phyloP scores from a whole-genome alignment of 306 rosid species.

The Clitoria ternatea region DNA sequence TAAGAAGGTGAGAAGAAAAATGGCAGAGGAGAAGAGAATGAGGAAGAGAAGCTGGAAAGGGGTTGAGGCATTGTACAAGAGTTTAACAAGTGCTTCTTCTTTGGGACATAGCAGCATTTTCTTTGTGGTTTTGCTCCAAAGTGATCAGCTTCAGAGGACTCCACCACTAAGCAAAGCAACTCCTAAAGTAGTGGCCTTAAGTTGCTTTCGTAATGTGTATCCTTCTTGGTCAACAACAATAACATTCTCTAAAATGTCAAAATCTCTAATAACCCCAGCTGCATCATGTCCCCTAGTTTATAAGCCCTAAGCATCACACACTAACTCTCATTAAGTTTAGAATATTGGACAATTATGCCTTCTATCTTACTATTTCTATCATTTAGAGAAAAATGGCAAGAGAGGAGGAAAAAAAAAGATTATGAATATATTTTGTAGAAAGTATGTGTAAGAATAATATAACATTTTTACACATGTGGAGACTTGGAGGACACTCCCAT shows the following conservation, averaged over 20 bases:
- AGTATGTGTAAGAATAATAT: no score
- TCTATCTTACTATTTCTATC: constrained; percentile 16
- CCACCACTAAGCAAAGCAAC: constrained; percentile 49
- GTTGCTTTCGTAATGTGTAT: constrained; percentile 40
- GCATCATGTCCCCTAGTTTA: neutral
- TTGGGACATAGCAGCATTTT: constrained; percentile 78
- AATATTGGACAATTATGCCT: constrained; percentile 8
- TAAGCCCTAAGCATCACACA: constrained; percentile 9
- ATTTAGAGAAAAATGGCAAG: no score
- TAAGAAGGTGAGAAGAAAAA: constrained; percentile 55
- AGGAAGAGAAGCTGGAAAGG: constrained; percentile 57
- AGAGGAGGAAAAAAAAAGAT: no score
- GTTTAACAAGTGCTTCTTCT: constrained; percentile 73
- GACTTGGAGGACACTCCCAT: neutral
- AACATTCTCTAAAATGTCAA: constrained; percentile 11
- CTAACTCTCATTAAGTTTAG: neutral
- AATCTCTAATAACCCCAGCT: constrained; percentile 25
- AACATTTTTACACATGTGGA: no score
- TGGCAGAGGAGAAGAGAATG: constrained; percentile 43
- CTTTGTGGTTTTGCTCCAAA: constrained; percentile 38
- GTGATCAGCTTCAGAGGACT: constrained; percentile 30
- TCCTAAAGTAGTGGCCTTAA: constrained; percentile 19
- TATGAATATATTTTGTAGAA: no score
- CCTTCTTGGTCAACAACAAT: constrained; percentile 34
- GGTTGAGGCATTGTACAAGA: constrained; percentile 68